These are phyloP conservation scores for Dactylellina parvicollis DNA, from an alignment of 2,329 filamentous ascomycete species.

Conservation along the genomic window DNA sequence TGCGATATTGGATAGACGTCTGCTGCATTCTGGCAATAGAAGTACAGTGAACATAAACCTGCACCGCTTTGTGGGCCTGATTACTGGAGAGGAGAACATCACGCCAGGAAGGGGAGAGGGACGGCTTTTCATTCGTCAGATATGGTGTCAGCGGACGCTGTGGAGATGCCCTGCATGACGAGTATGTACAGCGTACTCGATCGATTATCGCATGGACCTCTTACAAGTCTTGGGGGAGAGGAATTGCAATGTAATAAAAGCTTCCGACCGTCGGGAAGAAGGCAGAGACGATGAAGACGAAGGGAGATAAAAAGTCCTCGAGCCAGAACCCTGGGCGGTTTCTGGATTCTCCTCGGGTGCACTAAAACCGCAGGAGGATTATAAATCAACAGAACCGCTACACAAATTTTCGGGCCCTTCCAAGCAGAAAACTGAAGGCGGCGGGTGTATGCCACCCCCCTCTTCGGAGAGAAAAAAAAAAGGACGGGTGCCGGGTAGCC, in stretches of 20 bases:
- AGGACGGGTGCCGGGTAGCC: conserved; percentile 38
- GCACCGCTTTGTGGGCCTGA: neutral
- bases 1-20: too few relatives aligned
- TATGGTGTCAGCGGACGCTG: conserved; percentile 52
- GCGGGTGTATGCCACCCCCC: conserved; percentile 30
- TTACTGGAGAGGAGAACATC: conserved; percentile 20
- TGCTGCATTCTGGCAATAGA: too few relatives aligned
- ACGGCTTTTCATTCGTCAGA: conserved; percentile 31
- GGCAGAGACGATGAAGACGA: conserved; percentile 10
- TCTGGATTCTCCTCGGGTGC: conserved; percentile 12
- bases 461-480: conserved; percentile 41
- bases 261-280: conserved; percentile 32
- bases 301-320: conserved; percentile 17
- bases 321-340: conserved; percentile 15
- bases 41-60: too few relatives aligned
- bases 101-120: conserved; percentile 17
- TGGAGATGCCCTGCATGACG: conserved; percentile 32
- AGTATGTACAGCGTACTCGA: too few relatives aligned
- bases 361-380: conserved; percentile 54
- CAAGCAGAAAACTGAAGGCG: conserved; percentile 42
- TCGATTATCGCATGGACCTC: too few relatives aligned
- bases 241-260: too few relatives aligned
- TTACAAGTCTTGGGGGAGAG: too few relatives aligned
- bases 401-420: conserved; percentile 15
- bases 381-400: conserved; percentile 44